Percentiles rank a stretch among this genome's conserved stretches.
These are phyloP conservation scores for Ceratocystis alfenasii DNA, from an alignment of 2,329 filamentous ascomycete species.

Conservation along the genomic window DNA sequence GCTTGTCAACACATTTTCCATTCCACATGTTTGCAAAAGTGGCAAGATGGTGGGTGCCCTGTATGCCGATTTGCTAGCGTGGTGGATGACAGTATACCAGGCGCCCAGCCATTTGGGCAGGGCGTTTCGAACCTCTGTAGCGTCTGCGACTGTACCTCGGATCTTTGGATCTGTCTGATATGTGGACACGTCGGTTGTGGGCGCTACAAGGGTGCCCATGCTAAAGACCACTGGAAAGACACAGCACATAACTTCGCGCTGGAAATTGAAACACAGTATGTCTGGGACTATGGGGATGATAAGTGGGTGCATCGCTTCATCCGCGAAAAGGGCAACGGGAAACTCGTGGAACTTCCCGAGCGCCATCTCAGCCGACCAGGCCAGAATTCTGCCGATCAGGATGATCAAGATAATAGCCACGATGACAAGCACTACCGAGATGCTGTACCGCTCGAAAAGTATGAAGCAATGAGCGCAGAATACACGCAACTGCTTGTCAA, in stretches of 20 bases:
- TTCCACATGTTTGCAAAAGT: constrained; percentile 89
- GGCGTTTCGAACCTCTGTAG: constrained; percentile 60
- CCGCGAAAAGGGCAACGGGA: constrained; percentile 83
- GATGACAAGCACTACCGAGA: constrained; percentile 38
- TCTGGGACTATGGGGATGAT: constrained; percentile 96
- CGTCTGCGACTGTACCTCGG: constrained; percentile 65
- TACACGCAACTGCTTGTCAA: constrained; percentile 89
- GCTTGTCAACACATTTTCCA: constrained; percentile 97
- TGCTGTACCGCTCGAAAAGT: constrained; percentile 56
- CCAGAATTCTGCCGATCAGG: constrained; percentile 25
- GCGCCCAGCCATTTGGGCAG: constrained; percentile 41
- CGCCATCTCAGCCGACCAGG: constrained; percentile 15
- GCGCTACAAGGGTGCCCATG: constrained; percentile 84
- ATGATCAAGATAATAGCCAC: constrained; percentile 23
- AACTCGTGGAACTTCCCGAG: constrained; percentile 77
- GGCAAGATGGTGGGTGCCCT: constrained; percentile 86
- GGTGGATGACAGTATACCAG: constrained; percentile 36
- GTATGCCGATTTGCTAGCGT: constrained; percentile 76
- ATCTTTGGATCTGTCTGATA: constrained; percentile 91
- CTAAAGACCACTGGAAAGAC: constrained; percentile 84
- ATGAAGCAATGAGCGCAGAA: constrained; percentile 74
- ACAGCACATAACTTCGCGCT: constrained; percentile 85
- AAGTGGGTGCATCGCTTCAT: constrained; percentile 94
- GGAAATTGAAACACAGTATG: constrained; percentile 83
- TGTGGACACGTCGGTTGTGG: constrained; percentile 90